phyloP scores from a whole-genome alignment of 2,329 filamentous ascomycete genomes.

The Fusarium papillatum region DNA sequence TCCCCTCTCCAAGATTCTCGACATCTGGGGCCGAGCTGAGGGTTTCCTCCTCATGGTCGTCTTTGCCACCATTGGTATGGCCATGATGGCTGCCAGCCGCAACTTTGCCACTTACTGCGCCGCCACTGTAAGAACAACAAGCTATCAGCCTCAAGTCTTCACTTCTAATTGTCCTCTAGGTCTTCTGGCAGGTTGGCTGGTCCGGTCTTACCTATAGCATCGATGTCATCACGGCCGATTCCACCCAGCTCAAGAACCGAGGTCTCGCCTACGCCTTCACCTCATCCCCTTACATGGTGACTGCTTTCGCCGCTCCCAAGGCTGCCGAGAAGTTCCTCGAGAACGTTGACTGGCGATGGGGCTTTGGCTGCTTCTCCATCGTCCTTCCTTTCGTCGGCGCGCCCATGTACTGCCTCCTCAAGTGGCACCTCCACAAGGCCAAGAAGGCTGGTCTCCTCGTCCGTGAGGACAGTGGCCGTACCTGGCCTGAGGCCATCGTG shows the following conservation, averaged over 20 bases:
- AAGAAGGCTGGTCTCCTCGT: conserved; percentile 61
- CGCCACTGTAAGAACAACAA: conserved; percentile 53
- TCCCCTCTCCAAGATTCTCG: conserved; percentile 72
- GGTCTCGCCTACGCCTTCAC: conserved; percentile 56
- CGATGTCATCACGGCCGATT: conserved; percentile 76
- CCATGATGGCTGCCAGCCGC: conserved; percentile 72
- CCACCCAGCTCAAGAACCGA: conserved; percentile 58
- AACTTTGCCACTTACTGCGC: conserved; percentile 60
- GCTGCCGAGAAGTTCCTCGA: conserved; percentile 40
- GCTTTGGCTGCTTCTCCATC: conserved; percentile 75
- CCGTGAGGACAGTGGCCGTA: conserved; percentile 56
- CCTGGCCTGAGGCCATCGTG: conserved; percentile 56
- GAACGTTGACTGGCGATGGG: conserved; percentile 42
- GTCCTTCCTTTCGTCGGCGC: conserved; percentile 71
- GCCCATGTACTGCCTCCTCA: conserved; percentile 69
- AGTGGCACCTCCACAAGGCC: conserved; percentile 69
- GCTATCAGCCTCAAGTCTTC: no score
- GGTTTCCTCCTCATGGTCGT: conserved; percentile 68
- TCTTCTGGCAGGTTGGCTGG: conserved; percentile 74
- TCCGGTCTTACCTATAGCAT: conserved; percentile 73
- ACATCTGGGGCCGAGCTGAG: conserved; percentile 74
- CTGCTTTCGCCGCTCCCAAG: conserved; percentile 52
- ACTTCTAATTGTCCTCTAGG: conserved; percentile 44
- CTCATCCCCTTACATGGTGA: conserved; percentile 60
- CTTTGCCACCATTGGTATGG: conserved; percentile 64